A percentile compares a stretch with the other conserved stretches of the same genome.
Conservation (phyloP, 805 yeast genomes). For the Kockiozyma suomiensis region DNA sequence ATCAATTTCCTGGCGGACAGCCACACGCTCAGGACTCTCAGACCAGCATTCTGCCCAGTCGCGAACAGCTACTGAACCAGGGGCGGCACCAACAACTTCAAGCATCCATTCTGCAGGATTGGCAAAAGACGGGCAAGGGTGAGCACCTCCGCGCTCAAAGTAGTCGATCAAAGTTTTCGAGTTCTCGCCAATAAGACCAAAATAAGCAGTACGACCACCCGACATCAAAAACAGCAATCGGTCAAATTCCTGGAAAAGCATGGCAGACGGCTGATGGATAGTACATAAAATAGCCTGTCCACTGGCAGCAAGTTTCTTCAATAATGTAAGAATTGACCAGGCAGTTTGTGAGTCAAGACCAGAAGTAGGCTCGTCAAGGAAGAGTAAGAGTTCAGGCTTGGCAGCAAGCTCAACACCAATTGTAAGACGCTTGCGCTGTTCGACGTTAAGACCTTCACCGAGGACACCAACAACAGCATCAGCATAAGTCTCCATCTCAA, state of each 20-base stretch:
- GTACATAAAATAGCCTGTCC: constrained; percentile 79
- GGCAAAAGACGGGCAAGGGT: constrained; percentile 66
- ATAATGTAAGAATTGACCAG: constrained; percentile 69
- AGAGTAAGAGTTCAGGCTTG: constrained; percentile 61
- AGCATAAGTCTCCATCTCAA: constrained; percentile 71
- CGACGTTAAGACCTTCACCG: constrained; percentile 73
- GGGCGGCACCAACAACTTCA: constrained; percentile 51
- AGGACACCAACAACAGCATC: constrained; percentile 79
- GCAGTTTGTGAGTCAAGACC: constrained; percentile 66
- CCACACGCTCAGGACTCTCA: constrained; percentile 62
- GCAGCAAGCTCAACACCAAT: constrained; percentile 76
- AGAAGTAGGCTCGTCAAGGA: constrained; percentile 72
- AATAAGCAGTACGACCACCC: constrained; percentile 81
- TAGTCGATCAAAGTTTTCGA: constrained; percentile 67
- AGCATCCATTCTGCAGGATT: constrained; percentile 94
- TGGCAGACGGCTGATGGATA: constrained; percentile 77
- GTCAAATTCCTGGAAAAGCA: constrained; percentile 67
- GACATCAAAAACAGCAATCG: constrained; percentile 65
- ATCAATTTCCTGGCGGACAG: constrained; percentile 61
- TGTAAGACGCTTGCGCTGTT: constrained; percentile 67
- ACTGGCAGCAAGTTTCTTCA: constrained; percentile 66
- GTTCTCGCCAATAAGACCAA: constrained; percentile 75
- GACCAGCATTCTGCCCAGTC: constrained; percentile 66
- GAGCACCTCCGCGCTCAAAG: constrained; percentile 70
- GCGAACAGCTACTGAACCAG: constrained; percentile 40